These are phyloP conservation scores for Madurella mycetomatis DNA, from an alignment of 2,329 filamentous ascomycete species.

Conservation along the genomic window DNA sequence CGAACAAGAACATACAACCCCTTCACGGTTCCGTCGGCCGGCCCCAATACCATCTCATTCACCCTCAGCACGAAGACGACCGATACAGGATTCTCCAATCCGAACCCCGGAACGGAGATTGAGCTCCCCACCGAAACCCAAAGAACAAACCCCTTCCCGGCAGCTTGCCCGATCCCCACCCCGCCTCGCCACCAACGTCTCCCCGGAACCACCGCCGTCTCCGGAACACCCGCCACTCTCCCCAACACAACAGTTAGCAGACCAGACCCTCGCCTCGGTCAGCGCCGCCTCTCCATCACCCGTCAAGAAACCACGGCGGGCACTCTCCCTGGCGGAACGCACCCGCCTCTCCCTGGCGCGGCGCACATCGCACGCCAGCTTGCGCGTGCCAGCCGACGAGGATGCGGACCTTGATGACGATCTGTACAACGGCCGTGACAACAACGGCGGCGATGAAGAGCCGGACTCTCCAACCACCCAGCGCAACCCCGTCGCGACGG, in stretches of 20 bases:
- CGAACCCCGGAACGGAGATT: conserved; percentile 5
- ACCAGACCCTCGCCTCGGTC: conserved; percentile 54
- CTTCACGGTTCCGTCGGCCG: conserved; percentile 18
- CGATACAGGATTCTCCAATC: conserved; percentile 6
- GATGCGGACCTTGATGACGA: background rate
- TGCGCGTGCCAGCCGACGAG: conserved; percentile 17
- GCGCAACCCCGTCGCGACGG: conserved; percentile 2
- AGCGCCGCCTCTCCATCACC: conserved; percentile 55
- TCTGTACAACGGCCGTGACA: conserved; percentile 23
- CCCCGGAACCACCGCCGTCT: conserved; percentile 7
- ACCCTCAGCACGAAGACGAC: conserved; percentile 2
- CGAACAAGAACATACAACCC: conserved; percentile 10
- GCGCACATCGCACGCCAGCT: conserved; percentile 41
- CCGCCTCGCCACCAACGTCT: conserved; percentile 1
- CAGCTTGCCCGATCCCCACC: background rate
- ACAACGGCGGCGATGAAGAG: conserved; percentile 31
- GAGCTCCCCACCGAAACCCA: conserved; percentile 10
- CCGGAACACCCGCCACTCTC: conserved; percentile 5
- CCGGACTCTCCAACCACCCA: conserved; percentile 17
- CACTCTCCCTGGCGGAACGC: conserved; percentile 67
- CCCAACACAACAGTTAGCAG: conserved; percentile 49
- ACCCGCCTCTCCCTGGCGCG: conserved; percentile 75
- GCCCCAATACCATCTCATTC: conserved; percentile 15
- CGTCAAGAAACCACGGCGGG: conserved; percentile 50
- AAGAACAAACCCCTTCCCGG: background rate